Percentiles rank a stretch among this genome's conserved stretches.
These are phyloP conservation scores for Zasmidium citrigriseum DNA, from an alignment of 2,329 filamentous ascomycete species.

Conservation along the genomic window DNA sequence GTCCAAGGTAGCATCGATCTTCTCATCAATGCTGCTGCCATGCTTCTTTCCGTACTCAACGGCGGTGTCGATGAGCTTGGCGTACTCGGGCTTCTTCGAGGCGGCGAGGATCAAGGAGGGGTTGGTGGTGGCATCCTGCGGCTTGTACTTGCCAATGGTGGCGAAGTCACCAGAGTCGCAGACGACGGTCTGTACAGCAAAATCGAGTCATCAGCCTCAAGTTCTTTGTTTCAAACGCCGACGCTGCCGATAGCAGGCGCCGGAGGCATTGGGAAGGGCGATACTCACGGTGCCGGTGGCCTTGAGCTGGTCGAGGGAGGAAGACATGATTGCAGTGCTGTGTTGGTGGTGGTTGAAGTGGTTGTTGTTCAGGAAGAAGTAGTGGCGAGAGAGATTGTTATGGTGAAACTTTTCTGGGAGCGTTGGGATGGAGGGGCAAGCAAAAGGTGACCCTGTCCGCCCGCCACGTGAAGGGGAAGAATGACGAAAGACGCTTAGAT, in stretches of 20 bases:
- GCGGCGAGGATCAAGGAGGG: conserved; percentile 97
- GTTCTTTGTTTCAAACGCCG: conserved; percentile 23
- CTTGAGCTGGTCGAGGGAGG: conserved; percentile 95
- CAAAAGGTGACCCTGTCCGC: neutral
- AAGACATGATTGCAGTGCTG: conserved; percentile 63
- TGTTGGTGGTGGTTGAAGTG: neutral
- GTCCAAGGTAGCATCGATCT: conserved; percentile 91
- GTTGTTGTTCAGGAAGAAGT: neutral
- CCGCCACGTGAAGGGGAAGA: neutral
- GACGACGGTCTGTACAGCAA: conserved; percentile 73
- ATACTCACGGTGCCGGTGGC: conserved; percentile 86
- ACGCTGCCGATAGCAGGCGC: neutral
- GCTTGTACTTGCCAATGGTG: conserved; percentile 99
- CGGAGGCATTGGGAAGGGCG: neutral
- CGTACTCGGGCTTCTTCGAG: conserved; percentile 63
- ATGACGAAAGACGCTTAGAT: neutral
- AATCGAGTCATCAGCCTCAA: conserved; percentile 16
- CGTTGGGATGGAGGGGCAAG: neutral
- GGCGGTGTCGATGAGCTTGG: conserved; percentile 31
- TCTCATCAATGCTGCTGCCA: conserved; percentile 67
- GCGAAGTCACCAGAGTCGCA: conserved; percentile 84
- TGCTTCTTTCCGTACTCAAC: conserved; percentile 81
- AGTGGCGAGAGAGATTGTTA: neutral
- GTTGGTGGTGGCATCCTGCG: conserved; percentile 99
- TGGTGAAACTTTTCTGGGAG: neutral